Conservation (phyloP, 2,329 filamentous ascomycete species). For the Rhinocladiella similis region DNA sequence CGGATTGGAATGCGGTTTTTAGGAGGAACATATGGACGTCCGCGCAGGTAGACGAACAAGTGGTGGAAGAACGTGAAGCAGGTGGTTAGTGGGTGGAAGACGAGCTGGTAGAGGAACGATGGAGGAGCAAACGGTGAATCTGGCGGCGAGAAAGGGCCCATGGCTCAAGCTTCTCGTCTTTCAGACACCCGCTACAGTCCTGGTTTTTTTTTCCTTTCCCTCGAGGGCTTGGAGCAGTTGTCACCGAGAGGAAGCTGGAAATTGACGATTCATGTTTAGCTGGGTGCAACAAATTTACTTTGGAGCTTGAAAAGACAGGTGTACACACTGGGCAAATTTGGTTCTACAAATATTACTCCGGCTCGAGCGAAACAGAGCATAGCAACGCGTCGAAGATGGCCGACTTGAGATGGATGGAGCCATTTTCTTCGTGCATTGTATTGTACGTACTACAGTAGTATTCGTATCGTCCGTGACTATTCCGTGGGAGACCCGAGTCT, state of each 20-base stretch:
- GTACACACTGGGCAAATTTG: no score
- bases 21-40: constrained; percentile 61
- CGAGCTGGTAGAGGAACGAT: constrained; percentile 60
- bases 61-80: constrained; percentile 64
- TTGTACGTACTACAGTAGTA: no score
- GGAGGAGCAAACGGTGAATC: constrained; percentile 50
- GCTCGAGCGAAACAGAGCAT: no score
- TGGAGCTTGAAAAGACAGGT: no score
- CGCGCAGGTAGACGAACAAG: constrained; percentile 66
- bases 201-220: background rate
- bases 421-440: background rate
- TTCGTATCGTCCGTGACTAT: no score
- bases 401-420: background rate
- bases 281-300: no score
- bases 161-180: background rate
- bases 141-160: constrained; percentile 20
- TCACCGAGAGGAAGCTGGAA: background rate
- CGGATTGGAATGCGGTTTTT: constrained; percentile 59
- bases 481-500: background rate
- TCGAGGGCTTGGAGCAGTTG: background rate
- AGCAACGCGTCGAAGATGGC: background rate
- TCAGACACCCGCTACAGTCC: background rate
- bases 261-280: background rate
- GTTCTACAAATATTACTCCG: no score
- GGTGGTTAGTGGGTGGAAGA: constrained; percentile 68